Evolutionary conservation across 1,139 yeast species (phyloP).

Genomic region (Yamadazyma aaseri): DNA sequence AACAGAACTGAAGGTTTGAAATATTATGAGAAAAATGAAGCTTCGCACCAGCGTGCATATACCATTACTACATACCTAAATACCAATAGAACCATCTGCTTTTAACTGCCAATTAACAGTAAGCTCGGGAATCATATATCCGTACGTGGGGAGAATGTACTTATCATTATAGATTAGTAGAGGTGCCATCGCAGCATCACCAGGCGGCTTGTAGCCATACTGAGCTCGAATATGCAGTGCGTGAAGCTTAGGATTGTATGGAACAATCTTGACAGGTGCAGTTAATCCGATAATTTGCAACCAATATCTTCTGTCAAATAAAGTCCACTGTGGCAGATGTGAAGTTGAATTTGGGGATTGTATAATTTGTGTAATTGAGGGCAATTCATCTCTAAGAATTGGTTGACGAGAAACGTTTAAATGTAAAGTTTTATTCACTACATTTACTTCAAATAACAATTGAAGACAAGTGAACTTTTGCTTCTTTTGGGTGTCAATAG

Average conservation of each 20-base stretch:
- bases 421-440: conserved; percentile 7
- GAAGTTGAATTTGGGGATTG: conserved; percentile 2
- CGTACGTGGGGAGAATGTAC: conserved; percentile 23
- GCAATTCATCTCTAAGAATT: conserved; percentile 19
- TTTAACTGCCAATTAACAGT: conserved; percentile 22
- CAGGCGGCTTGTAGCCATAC: conserved; percentile 7
- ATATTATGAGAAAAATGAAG: no score
- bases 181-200: conserved; percentile 13
- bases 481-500: conserved; percentile 4
- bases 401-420: conserved; percentile 25
- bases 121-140: conserved; percentile 11
- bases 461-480: conserved; percentile 20
- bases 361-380: conserved; percentile 4
- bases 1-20: no score
- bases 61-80: no score
- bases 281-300: conserved; percentile 18
- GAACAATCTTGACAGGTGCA: conserved; percentile 15
- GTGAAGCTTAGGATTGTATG: conserved; percentile 22
- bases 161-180: conserved; percentile 13
- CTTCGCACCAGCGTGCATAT: no score
- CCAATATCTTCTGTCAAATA: conserved; percentile 40
- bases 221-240: conserved; percentile 6
- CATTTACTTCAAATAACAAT: conserved; percentile 20
- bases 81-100: no score
- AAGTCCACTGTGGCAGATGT: conserved; percentile 23